These are phyloP conservation scores for Saccharomycopsis olivae DNA, from an alignment of 805 yeast species.

Conservation along the genomic window DNA sequence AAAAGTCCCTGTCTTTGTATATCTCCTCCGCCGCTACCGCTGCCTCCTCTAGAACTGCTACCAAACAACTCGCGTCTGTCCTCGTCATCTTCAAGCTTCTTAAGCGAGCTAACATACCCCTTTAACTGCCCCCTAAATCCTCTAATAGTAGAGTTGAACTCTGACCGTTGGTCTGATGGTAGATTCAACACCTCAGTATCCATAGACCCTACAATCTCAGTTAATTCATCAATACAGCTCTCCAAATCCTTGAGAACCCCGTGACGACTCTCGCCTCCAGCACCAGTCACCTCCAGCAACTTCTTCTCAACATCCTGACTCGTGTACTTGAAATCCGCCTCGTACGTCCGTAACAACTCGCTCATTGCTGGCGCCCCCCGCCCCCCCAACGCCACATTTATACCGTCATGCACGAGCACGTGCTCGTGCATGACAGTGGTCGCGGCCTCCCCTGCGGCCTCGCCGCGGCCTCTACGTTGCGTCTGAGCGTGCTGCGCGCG, in stretches of 20 bases:
- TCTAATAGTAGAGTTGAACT: conserved; percentile 66
- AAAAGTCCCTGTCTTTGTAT: conserved; percentile 73
- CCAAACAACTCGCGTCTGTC: conserved; percentile 73
- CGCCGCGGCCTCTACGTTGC: no score
- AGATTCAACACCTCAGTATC: conserved; percentile 75
- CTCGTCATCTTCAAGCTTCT: conserved; percentile 51
- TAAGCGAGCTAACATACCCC: conserved; percentile 43
- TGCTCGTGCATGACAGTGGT: no score
- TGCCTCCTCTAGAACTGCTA: conserved; percentile 20
- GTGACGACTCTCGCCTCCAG: conserved; percentile 41
- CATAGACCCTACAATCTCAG: conserved; percentile 75
- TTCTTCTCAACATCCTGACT: conserved; percentile 60
- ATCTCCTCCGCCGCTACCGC: conserved; percentile 36
- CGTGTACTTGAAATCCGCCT: conserved; percentile 61
- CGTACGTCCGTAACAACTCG: conserved; percentile 53
- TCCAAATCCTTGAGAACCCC: conserved; percentile 51
- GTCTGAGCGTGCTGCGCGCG: no score
- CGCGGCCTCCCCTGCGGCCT: no score
- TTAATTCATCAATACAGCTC: conserved; percentile 65
- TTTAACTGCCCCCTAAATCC: conserved; percentile 53
- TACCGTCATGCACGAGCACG: no score
- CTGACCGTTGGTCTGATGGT: conserved; percentile 63
- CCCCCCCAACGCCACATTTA: no score
- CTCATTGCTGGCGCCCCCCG: no score
- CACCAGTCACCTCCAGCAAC: conserved; percentile 41